Conservation (phyloP, 2,329 filamentous ascomycete genomes). For the Cercospora brassicicola region DNA sequence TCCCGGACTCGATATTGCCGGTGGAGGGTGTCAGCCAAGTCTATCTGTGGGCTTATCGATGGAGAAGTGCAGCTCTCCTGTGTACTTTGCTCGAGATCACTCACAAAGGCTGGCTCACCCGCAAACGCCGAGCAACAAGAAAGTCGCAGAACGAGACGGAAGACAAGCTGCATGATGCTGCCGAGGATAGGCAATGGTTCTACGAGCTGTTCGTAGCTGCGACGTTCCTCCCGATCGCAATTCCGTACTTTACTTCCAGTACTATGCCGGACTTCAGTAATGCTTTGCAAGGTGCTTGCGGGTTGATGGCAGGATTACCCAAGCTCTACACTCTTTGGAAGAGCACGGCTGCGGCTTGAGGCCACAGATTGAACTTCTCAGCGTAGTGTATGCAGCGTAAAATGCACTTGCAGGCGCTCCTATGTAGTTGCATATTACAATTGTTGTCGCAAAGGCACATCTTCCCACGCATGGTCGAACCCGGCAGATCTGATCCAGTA, state of each 20-base stretch:
- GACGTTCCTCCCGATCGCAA: neutral
- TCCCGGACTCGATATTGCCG: neutral
- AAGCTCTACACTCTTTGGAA: neutral
- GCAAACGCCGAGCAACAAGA: neutral
- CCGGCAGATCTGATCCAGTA: neutral
- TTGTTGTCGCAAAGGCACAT: neutral
- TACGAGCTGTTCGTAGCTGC: neutral
- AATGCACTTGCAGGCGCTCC: neutral
- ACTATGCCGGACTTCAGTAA: neutral
- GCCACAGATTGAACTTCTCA: neutral
- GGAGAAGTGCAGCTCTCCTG: neutral
- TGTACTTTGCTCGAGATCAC: neutral
- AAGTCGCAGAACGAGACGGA: neutral
- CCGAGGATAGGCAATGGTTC: neutral
- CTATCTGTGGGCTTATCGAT: neutral
- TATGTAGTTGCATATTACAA: neutral
- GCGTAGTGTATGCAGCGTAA: neutral
- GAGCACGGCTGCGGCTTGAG: neutral
- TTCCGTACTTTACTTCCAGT: neutral
- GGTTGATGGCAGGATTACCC: neutral
- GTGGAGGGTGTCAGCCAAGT: neutral
- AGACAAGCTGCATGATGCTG: neutral
- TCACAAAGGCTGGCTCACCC: neutral
- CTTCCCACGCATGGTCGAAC: neutral
- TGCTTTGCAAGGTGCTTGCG: neutral